Base-by-base conservation (phyloP, 371 early-diverging fungal species). In the Syncephalastrum contaminatum region DNA sequence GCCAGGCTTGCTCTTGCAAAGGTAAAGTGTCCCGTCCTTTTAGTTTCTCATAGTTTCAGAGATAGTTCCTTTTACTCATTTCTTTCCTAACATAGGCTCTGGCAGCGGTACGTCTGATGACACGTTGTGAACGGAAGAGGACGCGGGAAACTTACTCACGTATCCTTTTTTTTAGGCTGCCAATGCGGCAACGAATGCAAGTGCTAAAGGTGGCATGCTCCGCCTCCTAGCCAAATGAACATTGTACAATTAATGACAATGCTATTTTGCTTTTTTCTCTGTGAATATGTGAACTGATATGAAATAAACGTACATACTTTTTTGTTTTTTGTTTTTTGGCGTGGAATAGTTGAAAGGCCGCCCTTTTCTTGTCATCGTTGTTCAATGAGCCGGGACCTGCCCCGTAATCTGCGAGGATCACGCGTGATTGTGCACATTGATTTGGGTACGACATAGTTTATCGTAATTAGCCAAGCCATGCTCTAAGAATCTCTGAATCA, bases 371-470 rank as follows among this genome's bases (percentile, higher is more conserved):
- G 36, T 2, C 36, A 30, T 30, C 12, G 36, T 30, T 30, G 36
- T 30, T 30, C 36, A 30, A 30, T 30, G 36, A 30, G 36, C 36
- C 36, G 36, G 36, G 58, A 54, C 21, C 30, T 81, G 6, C 84
- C 84, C 4, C 54, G 60, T n/a, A 71, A 77, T 48, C 65, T 88
- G 46, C 72, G 70, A 46, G 70, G 72, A 22, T 80, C 75, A 19
- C 75, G 77, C 18, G 84, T 86, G 53, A 83, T 86, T 46, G 43
- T 86, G 13, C 88, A 87, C 60, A 80, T 84, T 48, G 84, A 83
- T 60, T 62, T 81, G 18, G 83, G 83, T 82, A 73, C 16, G 36
- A 36, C 25, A 12, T 50, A 15, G 51, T 50, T 36, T 40, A 48
- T 44, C 22, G 48, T 41, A 1, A 19, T 50, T 6, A 21, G 4